Percentiles rank a stretch among this genome's conserved stretches.
These are phyloP conservation scores for Borovskyia barvae DNA, from an alignment of 208 protist species.

Conservation along the genomic window DNA sequence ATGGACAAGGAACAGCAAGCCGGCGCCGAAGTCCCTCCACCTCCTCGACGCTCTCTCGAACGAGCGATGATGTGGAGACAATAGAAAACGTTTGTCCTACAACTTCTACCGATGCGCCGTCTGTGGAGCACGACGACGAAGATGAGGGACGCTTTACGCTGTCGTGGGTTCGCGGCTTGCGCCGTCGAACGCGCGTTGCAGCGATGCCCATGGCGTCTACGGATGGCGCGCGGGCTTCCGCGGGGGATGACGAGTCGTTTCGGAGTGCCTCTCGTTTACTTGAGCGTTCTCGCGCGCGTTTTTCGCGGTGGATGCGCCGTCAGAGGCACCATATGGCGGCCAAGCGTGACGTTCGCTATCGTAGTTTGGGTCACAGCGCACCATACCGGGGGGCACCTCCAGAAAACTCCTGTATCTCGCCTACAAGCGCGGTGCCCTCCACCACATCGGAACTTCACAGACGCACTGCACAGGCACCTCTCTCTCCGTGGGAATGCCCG, in stretches of 20 bases:
- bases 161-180: conserved; percentile 11
- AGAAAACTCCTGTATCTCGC: no score
- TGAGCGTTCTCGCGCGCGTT: conserved; percentile 10
- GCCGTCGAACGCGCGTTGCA: no score
- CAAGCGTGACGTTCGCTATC: no score
- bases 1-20: no score
- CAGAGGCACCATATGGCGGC: conserved; percentile 5
- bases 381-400: no score
- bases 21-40: no score
- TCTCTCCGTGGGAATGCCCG: conserved; percentile 44
- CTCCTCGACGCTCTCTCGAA: no score
- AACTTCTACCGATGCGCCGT: neutral
- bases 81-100: neutral
- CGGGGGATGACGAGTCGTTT: neutral
- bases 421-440: neutral
- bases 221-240: neutral
- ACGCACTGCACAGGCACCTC: neutral
- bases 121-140: neutral
- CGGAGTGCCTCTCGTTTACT: conserved; percentile 12
- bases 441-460: conserved; percentile 4
- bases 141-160: conserved; percentile 7
- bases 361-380: no score
- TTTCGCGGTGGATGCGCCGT: conserved; percentile 15
- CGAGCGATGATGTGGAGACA: no score
- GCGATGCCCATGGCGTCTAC: no score